Evolutionary conservation across 768 basidiomycete species (phyloP).

Genomic region (Pilatotrama ljubarskyi): DNA sequence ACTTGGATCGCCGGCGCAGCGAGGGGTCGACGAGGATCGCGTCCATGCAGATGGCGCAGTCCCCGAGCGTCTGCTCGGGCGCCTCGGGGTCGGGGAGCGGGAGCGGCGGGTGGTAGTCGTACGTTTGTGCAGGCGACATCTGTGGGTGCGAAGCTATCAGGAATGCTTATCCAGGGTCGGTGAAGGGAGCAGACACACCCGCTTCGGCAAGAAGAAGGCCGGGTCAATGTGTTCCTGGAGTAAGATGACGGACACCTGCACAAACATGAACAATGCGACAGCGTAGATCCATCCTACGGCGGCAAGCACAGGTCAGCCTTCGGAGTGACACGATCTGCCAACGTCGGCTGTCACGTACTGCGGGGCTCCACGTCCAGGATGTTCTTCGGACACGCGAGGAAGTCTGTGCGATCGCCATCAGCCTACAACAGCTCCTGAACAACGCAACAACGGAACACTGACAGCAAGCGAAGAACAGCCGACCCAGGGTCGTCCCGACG

Average conservation of each 20-base stretch:
- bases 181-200: conserved; percentile 43
- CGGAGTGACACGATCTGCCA: not conserved
- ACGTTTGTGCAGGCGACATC: conserved; percentile 60
- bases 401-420: conserved; percentile 52
- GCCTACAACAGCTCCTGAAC: not conserved
- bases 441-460: conserved; percentile 35
- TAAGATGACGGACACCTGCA: conserved; percentile 62
- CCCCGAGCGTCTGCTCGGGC: conserved; percentile 73
- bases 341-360: conserved; percentile 42
- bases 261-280: conserved; percentile 56
- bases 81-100: conserved; percentile 73
- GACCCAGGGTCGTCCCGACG: conserved; percentile 70
- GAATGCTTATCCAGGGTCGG: not conserved
- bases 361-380: conserved; percentile 79
- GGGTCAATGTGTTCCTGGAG: conserved; percentile 80
- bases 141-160: conserved; percentile 30
- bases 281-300: conserved; percentile 62
- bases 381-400: conserved; percentile 80
- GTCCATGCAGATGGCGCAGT: conserved; percentile 95
- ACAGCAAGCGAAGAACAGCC: conserved; percentile 77
- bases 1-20: conserved; percentile 9
- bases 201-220: conserved; percentile 77
- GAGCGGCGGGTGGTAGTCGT: conserved; percentile 85
- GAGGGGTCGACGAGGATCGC: conserved; percentile 46
- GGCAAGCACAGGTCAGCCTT: not conserved